A percentile compares a stretch with the other conserved stretches of the same genome.
Evolutionary conservation across 768 basidiomycete genomes (phyloP).

Genomic region (Sutorius australiensis): DNA sequence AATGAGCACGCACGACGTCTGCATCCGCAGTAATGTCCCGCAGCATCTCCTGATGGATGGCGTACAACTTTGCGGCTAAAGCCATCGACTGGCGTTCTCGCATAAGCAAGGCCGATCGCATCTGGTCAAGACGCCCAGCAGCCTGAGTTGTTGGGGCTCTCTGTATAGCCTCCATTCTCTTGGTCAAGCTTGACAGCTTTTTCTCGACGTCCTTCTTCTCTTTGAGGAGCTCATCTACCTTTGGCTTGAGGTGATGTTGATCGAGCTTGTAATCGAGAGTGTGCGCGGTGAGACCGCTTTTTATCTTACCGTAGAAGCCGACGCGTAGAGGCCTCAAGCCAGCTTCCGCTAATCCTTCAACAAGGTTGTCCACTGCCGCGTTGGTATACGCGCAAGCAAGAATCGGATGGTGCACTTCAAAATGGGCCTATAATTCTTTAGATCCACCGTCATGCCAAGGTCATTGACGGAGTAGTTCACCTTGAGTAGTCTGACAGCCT

Average conservation of each 20-base stretch:
- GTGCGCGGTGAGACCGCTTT: constrained; percentile 48
- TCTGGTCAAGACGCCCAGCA: constrained; percentile 25
- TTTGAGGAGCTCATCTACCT: constrained; percentile 40
- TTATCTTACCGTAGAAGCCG: constrained; percentile 60
- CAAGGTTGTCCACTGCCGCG: constrained; percentile 87
- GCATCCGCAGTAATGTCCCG: constrained; percentile 57
- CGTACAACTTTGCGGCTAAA: constrained; percentile 45
- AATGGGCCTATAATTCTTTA: constrained; percentile 50
- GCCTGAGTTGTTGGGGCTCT: constrained; percentile 12
- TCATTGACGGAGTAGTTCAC: constrained; percentile 27
- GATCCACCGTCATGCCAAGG: not conserved
- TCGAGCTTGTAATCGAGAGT: constrained; percentile 64
- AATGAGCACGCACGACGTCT: constrained; percentile 62
- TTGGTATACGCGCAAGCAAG: constrained; percentile 95
- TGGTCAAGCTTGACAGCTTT: constrained; percentile 24
- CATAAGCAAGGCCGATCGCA: constrained; percentile 24
- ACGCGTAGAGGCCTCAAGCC: constrained; percentile 75
- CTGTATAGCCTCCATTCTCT: constrained; percentile 22
- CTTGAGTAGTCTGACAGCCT: constrained; percentile 78
- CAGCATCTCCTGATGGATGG: constrained; percentile 59
- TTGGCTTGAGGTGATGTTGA: constrained; percentile 51
- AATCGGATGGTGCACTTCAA: constrained; percentile 77
- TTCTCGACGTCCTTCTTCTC: constrained; percentile 33
- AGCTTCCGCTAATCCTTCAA: constrained; percentile 61
- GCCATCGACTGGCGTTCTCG: constrained; percentile 32